Base-by-base conservation (phyloP, 2,329 filamentous ascomycete species). In the Paracamarosporium sp. region DNA sequence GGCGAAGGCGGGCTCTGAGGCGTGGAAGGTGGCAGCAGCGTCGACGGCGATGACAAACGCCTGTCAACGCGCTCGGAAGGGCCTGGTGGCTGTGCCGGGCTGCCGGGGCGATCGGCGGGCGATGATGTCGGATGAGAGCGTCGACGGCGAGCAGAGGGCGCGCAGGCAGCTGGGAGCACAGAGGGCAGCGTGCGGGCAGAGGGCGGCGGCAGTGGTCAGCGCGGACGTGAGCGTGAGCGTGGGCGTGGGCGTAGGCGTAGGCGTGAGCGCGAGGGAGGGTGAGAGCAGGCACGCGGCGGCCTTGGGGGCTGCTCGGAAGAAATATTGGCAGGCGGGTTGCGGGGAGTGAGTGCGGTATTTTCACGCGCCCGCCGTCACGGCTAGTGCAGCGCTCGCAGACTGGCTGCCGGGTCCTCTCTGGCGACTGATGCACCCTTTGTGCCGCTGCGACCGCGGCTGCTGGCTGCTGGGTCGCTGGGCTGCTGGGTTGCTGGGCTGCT, bases 31-130 rank as follows among this genome's bases (percentile, higher is more conserved):
- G 44, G 50, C 17, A 45, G 55, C 43, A 55, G 53, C 15, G 20
- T 54, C 50, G 58, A 51, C 17, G 50, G 48, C 22, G 55, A 59
- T 60, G 40, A 60, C 59, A 56, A 60, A 58, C 55, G 41, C n/a
- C 44, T 47, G 55, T 48, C 46, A 43, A 50, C 48, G 46, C 24
- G 40, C 35, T n/a, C 17, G 44, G 55, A 35, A 41, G 27, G 48
- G 17, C 25, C 25, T 15, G 28, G 55, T 53, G 55, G 50, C 50
- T 48, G 55, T 53, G 55, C 55, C 38, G 43, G 41, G 24, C 11
- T n/a, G 24, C 33, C 41, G 22, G 40, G 47, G 40, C 35, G 55
- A 57, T 57, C 48, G 41, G 55, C 48, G 17, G 17, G 25, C 30
- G n/a, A 57, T 57, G 55, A 57, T 57, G 55, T 57, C 48, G 41